Evolutionary conservation across 1,284 basidiomycete genomes (phyloP).

Genomic region (Hymenochaete sp.): DNA sequence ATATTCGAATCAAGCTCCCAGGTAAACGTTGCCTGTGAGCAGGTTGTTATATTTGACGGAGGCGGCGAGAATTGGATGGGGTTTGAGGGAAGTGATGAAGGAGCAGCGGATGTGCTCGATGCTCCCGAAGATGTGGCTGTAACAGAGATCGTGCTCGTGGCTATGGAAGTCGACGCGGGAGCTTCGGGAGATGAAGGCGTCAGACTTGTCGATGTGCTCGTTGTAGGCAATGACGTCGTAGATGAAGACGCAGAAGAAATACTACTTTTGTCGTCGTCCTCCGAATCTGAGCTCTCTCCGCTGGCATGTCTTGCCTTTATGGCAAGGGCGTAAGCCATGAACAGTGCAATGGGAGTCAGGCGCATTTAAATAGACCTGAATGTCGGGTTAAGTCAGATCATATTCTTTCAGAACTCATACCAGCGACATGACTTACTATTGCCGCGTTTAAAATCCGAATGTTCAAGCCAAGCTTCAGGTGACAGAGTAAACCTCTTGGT

Average conservation of each 20-base stretch:
- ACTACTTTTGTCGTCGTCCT: neutral
- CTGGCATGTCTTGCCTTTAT: too few relatives aligned
- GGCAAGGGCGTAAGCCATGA: too few relatives aligned
- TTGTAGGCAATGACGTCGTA: slow-evolving; percentile 1
- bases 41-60: slow-evolving; percentile 21
- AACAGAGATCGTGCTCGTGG: slow-evolving; percentile 2
- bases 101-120: neutral
- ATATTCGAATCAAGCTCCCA: slow-evolving; percentile 19
- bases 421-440: too few relatives aligned
- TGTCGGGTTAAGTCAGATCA: too few relatives aligned
- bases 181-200: slow-evolving; percentile 1
- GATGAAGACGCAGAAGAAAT: neutral
- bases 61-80: slow-evolving; percentile 21
- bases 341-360: too few relatives aligned
- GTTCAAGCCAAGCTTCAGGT: too few relatives aligned
- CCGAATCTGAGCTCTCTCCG: too few relatives aligned
- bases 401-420: too few relatives aligned
- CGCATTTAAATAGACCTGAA: too few relatives aligned
- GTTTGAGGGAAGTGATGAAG: neutral
- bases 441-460: too few relatives aligned
- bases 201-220: slow-evolving; percentile 1
- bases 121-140: neutral
- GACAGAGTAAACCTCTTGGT: too few relatives aligned
- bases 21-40: slow-evolving; percentile 18
- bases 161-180: neutral